phyloP scores from a whole-genome alignment of 805 yeast species.

The Phaffomyces thermotolerans region DNA sequence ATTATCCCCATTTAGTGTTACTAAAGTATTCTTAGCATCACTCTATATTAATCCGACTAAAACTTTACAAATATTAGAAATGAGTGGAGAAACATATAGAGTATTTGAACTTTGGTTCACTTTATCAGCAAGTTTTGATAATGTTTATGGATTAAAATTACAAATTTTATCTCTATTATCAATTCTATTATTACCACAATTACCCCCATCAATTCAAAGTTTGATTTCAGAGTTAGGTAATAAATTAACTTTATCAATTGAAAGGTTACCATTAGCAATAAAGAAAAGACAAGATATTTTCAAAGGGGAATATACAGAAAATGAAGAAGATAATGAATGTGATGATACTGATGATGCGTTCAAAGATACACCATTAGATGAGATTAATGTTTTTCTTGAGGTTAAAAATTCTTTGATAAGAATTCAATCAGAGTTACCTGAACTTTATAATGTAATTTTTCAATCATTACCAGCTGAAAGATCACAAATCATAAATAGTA shows the following conservation, averaged over 20 bases:
- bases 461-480: constrained; percentile 25
- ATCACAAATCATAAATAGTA: constrained; percentile 3
- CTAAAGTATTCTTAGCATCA: constrained; percentile 57
- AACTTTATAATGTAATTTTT: constrained; percentile 34
- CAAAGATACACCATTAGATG: constrained; percentile 73
- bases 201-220: constrained; percentile 30
- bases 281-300: constrained; percentile 54
- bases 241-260: constrained; percentile 44
- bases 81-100: constrained; percentile 35
- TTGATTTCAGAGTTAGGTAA: constrained; percentile 44
- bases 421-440: constrained; percentile 40
- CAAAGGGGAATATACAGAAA: constrained; percentile 39
- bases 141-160: constrained; percentile 76
- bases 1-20: constrained; percentile 36
- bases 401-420: constrained; percentile 48
- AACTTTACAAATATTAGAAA: constrained; percentile 46
- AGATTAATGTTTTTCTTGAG: constrained; percentile 58
- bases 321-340: constrained; percentile 33
- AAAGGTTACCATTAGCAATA: constrained; percentile 66
- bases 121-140: constrained; percentile 38
- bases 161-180: constrained; percentile 60
- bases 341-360: constrained; percentile 67
- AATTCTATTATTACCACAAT: constrained; percentile 33
- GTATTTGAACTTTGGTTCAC: constrained; percentile 63
- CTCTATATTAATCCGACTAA: constrained; percentile 53